Base-by-base conservation (phyloP, 495 filamentous ascomycete genomes). In the Aspergillus asperescens region DNA sequence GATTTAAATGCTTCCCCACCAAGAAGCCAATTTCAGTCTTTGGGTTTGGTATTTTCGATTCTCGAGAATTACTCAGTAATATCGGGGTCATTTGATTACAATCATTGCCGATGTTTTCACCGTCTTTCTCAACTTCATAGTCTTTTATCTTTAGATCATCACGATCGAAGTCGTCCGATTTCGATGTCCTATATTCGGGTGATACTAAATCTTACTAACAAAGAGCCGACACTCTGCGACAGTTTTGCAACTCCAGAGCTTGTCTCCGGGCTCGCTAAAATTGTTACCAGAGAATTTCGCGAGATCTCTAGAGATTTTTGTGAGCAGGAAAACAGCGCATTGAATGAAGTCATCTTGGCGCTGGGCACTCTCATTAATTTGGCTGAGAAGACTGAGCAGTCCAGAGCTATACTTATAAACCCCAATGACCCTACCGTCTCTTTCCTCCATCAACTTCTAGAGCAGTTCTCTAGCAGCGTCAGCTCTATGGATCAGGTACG, bases 321-420 rank as follows among this genome's bases (percentile, higher is more conserved):
- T 10, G 69, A 72, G 25, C 66, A 81, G 20, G 67, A 81, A 29
- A 70, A 75, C 35, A 59, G 74, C 25, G 61, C 76, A 13, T 66
- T 91, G 19, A 86, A 96, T 54, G 77, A 77, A 19, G 77, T 95
- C 16, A 83, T 96, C 43, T 74, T 96, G 50, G 79, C 85, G 38
- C 70, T 96, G 28, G 94, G 90, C 0, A 81, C 86, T 47, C 80
- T 95, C 63, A 95, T 93, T 61, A 98, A 98, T 62, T 77, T 97
- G 54, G 83, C 85, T 15, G 92, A 96, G 60, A 82, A 85, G 57
- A 87, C 81, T 47, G 72, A 82, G 28, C 59, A 65, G 31, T 80
- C 82, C 9, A 71, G 80, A 38, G 31, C 44, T 16, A 58, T 71
- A 18, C 67, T 80, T 42, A 42, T 78, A 18, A 44, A 56, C 7